Evolutionary conservation across 257 asterid genomes (phyloP).

Genomic region (Nyctanthes arbortristis): DNA sequence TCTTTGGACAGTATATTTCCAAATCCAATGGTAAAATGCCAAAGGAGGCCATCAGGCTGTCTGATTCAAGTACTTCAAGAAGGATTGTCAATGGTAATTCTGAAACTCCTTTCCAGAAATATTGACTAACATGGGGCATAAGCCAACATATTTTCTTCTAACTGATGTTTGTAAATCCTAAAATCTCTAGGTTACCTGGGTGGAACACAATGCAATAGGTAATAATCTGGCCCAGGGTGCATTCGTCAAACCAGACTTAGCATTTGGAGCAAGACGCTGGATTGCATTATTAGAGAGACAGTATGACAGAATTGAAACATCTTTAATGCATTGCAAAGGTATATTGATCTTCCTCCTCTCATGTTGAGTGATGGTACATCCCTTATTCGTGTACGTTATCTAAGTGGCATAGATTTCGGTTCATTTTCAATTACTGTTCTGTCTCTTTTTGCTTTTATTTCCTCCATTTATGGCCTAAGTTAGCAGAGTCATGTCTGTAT

Average conservation of each 20-base stretch:
- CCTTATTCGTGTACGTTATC: no score
- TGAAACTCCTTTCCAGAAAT: background rate
- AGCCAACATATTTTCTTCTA: background rate
- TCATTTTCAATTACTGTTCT: no score
- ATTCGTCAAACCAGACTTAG: conserved; percentile 35
- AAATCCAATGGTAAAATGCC: conserved; percentile 26
- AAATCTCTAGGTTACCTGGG: conserved; percentile 52
- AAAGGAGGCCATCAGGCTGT: conserved; percentile 65
- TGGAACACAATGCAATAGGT: conserved; percentile 47
- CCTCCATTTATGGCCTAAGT: background rate
- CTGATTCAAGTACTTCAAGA: conserved; percentile 45
- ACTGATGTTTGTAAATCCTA: background rate
- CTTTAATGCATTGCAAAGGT: conserved; percentile 26
- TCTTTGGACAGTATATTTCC: conserved; percentile 55
- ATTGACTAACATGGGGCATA: background rate
- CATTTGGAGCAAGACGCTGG: conserved; percentile 57
- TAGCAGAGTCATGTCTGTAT: background rate
- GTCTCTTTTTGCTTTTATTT: background rate
- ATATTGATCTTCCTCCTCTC: background rate
- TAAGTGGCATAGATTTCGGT: no score
- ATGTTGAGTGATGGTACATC: background rate
- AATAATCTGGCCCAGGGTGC: conserved; percentile 17
- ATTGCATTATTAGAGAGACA: conserved; percentile 45
- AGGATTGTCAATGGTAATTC: conserved; percentile 42
- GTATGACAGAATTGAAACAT: conserved; percentile 33